These are phyloP conservation scores for Luvunga scandens DNA, from an alignment of 345 rosid species.

Conservation along the genomic window DNA sequence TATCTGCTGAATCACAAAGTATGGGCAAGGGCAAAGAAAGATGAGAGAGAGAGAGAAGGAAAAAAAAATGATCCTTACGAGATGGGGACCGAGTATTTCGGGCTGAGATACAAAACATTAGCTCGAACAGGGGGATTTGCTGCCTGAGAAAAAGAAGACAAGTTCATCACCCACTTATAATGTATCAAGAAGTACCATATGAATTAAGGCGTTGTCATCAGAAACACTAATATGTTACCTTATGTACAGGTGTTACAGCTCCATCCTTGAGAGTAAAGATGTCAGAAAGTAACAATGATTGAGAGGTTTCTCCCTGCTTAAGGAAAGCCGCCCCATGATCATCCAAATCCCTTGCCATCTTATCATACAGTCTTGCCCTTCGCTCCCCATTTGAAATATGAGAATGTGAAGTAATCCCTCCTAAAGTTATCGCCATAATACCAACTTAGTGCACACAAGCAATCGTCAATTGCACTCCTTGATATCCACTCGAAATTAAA, in stretches of 20 bases:
- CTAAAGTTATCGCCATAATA: background rate
- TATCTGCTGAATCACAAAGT: background rate
- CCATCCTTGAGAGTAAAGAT: conserved; percentile 71
- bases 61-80: conserved; percentile 51
- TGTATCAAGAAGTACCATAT: background rate
- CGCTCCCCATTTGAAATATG: conserved; percentile 37
- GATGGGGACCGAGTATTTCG: conserved; percentile 66
- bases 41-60: too few species aligned
- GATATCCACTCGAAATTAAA: background rate
- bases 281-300: conserved; percentile 76
- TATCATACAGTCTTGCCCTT: conserved; percentile 64
- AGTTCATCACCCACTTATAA: background rate
- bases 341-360: conserved; percentile 77
- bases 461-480: background rate
- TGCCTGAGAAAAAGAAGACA: conserved; percentile 38
- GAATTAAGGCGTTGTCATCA: background rate
- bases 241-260: conserved; percentile 56
- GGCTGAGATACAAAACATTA: conserved; percentile 67
- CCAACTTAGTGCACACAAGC: background rate
- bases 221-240: conserved; percentile 39
- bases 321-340: conserved; percentile 71
- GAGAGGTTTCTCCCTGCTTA: conserved; percentile 86
- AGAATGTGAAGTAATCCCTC: conserved; percentile 36
- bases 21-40: background rate
- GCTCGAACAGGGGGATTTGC: conserved; percentile 94